phyloP scores from a whole-genome alignment of 176 grass and related monocot species.

The Dactylis glomerata region DNA sequence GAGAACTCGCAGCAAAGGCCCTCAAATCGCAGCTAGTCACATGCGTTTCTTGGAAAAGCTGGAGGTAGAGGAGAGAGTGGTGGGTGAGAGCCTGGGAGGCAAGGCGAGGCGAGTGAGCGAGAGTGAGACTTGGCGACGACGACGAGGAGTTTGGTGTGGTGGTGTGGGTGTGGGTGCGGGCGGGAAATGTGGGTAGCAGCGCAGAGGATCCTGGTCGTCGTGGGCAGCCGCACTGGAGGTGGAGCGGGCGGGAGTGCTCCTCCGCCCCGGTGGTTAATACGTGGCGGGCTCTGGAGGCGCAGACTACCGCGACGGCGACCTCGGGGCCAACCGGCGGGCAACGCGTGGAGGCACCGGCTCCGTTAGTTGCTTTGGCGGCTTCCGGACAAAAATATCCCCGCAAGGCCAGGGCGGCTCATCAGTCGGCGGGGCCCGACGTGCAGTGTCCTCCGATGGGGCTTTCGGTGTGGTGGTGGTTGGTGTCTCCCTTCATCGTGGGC shows the following conservation, averaged over 20 bases:
- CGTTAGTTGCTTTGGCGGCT: constrained; percentile 33
- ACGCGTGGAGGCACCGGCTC: constrained; percentile 26
- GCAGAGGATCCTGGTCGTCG: constrained; percentile 33
- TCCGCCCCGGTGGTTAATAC: constrained; percentile 4
- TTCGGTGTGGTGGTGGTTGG: background rate
- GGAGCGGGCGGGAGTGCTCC: background rate
- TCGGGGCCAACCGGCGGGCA: background rate
- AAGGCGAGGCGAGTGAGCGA: background rate
- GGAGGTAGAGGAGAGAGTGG: background rate
- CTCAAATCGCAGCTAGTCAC: constrained; percentile 26
- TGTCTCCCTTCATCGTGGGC: background rate
- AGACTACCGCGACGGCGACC: background rate
- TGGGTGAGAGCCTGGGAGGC: background rate
- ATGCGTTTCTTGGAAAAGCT: constrained; percentile 42
- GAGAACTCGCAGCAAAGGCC: constrained; percentile 13
- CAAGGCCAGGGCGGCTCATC: background rate
- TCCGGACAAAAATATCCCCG: constrained; percentile 49
- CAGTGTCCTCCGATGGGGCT: background rate
- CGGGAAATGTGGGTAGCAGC: background rate
- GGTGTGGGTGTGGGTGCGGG: background rate
- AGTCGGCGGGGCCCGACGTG: background rate
- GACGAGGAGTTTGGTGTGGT: constrained; percentile 1
- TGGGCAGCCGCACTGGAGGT: constrained; percentile 5
- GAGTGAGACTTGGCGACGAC: background rate
- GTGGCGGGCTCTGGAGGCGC: constrained; percentile 22